These are phyloP conservation scores for Colletotrichum tamarilloi DNA, from an alignment of 2,329 filamentous ascomycete species.

Conservation along the genomic window DNA sequence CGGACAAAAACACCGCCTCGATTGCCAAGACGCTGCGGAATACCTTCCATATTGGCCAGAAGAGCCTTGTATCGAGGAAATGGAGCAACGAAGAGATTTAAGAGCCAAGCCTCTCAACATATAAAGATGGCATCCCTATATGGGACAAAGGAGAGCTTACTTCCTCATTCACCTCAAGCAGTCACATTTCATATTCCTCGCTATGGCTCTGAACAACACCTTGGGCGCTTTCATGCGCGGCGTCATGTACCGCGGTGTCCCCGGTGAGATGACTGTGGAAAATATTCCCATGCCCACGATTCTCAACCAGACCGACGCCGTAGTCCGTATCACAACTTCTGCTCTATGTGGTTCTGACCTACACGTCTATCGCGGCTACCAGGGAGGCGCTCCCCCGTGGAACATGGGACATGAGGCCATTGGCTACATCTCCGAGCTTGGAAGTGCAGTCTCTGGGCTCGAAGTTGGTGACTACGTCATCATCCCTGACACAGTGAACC, in stretches of 20 bases:
- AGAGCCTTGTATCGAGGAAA: too few relatives aligned
- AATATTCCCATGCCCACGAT: constrained; percentile 36
- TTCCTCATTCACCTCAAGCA: too few relatives aligned
- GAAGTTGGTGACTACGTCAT: constrained; percentile 51
- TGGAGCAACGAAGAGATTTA: too few relatives aligned
- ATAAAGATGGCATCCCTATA: too few relatives aligned
- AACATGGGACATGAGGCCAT: constrained; percentile 53
- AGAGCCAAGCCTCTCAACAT: too few relatives aligned
- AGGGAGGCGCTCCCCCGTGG: constrained; percentile 21
- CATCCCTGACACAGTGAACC: constrained; percentile 40
- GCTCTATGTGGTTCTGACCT: constrained; percentile 49
- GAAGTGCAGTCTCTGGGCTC: constrained; percentile 46
- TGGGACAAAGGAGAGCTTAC: too few relatives aligned
- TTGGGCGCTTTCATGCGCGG: not conserved
- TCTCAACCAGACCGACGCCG: constrained; percentile 42
- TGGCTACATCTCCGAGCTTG: constrained; percentile 49
- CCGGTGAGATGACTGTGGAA: constrained; percentile 27
- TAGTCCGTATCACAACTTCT: constrained; percentile 47
- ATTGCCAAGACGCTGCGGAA: not conserved
- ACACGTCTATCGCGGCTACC: constrained; percentile 44
- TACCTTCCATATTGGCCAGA: too few relatives aligned
- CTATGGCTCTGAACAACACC: too few relatives aligned
- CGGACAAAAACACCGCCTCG: not conserved
- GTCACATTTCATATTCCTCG: too few relatives aligned
- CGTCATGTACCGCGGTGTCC: not conserved